A percentile compares a stretch with the other conserved stretches of the same genome.
Conservation (phyloP, 169 alveolate genomes). For the Miamiensis avidus region DNA sequence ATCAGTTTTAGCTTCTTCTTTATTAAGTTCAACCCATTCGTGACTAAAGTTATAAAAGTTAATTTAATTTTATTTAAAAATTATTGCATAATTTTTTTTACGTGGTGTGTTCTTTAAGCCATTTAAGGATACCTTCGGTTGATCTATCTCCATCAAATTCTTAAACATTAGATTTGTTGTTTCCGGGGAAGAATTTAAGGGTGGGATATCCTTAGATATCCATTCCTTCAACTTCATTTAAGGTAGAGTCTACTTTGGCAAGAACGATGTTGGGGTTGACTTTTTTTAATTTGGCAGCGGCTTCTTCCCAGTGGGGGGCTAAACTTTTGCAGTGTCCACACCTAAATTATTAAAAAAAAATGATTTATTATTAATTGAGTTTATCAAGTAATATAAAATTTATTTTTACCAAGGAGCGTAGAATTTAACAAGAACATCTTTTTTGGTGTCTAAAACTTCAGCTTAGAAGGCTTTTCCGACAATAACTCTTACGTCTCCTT, state of each 20-base stretch:
- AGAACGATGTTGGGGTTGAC: conserved; percentile 76
- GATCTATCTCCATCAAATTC: conserved; percentile 75
- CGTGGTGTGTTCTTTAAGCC: conserved; percentile 36
- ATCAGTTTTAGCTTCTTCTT: neutral
- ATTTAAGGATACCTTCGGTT: conserved; percentile 51
- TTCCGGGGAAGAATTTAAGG: conserved; percentile 75
- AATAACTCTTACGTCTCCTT: conserved; percentile 81
- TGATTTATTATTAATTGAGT: neutral
- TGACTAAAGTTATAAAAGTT: no score
- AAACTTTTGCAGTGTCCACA: conserved; percentile 94
- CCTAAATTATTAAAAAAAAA: no score
- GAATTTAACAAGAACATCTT: conserved; percentile 93
- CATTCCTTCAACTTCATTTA: conserved; percentile 67
- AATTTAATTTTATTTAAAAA: no score
- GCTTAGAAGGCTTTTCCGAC: conserved; percentile 84
- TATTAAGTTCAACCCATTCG: neutral
- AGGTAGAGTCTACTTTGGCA: conserved; percentile 94
- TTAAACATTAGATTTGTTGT: conserved; percentile 47
- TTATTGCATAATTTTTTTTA: no score
- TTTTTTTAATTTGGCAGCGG: conserved; percentile 76
- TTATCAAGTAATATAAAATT: no score
- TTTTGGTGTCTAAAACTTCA: conserved; percentile 80
- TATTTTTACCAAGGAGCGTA: conserved; percentile 84
- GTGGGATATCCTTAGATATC: conserved; percentile 91
- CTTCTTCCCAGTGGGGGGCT: conserved; percentile 81